phyloP scores from a whole-genome alignment of 164 flowering plant genomes.

The Sextonia rubra region DNA sequence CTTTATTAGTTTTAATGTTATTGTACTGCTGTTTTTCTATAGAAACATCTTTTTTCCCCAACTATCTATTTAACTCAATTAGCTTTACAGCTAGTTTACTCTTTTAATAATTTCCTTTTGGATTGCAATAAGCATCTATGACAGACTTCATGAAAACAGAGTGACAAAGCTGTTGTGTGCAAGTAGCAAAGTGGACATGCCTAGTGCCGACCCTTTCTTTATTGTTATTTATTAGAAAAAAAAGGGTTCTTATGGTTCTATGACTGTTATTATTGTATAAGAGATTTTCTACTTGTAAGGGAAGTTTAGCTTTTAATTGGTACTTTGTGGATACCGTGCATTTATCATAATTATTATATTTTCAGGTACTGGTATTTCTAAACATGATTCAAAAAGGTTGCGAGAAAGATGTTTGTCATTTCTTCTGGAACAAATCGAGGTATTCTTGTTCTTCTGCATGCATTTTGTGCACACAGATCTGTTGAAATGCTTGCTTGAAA shows the following conservation, averaged over 20 bases:
- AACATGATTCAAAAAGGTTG: constrained; percentile 37
- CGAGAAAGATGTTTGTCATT: constrained; percentile 50
- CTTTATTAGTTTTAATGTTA: neutral
- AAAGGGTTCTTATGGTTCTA: too few relatives aligned
- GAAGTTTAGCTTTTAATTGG: too few relatives aligned
- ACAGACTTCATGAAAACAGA: too few relatives aligned
- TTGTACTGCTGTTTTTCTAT: neutral
- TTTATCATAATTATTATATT: constrained; percentile 2
- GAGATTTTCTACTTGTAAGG: too few relatives aligned
- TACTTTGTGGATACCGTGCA: neutral
- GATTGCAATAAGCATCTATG: neutral
- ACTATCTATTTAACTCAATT: neutral
- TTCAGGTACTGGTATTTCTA: constrained; percentile 66
- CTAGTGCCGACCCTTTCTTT: too few relatives aligned
- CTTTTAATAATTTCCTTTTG: neutral
- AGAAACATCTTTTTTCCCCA: neutral
- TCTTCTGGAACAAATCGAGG: constrained; percentile 56
- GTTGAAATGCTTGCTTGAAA: neutral
- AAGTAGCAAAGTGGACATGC: too few relatives aligned
- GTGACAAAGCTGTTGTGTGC: too few relatives aligned
- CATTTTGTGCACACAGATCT: neutral
- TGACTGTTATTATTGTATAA: too few relatives aligned
- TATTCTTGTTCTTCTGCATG: constrained; percentile 11
- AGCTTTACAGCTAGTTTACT: neutral
- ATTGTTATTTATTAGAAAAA: too few relatives aligned